Evolutionary conservation across 345 rosid genomes (phyloP).

Genomic region (Populus alba): DNA sequence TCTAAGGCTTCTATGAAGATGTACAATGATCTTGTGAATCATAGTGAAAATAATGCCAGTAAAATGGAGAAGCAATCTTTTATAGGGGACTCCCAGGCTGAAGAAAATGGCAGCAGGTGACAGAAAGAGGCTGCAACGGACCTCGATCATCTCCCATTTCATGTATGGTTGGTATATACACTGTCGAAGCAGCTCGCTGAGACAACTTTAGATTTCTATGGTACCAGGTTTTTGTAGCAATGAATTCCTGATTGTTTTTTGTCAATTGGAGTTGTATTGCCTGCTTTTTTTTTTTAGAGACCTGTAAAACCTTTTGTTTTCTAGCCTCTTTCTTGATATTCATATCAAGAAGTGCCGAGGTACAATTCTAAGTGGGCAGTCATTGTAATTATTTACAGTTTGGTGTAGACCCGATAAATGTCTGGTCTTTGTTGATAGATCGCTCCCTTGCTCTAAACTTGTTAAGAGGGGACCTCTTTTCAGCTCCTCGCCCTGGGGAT

Average conservation of each 20-base stretch:
- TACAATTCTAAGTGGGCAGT: conserved; percentile 3
- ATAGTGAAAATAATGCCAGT: conserved; percentile 28
- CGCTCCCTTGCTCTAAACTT: neutral
- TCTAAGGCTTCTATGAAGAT: conserved; percentile 49
- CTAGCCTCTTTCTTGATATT: neutral
- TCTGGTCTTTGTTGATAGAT: neutral
- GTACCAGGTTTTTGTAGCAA: conserved; percentile 9
- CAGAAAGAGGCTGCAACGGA: neutral
- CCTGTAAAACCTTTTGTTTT: conserved; percentile 5
- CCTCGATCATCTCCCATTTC: neutral
- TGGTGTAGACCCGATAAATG: conserved; percentile 8
- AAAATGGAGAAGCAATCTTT: conserved; percentile 29
- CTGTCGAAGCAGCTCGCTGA: conserved; percentile 61
- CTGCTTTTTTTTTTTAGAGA: conserved; percentile 15
- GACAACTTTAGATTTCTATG: conserved; percentile 26
- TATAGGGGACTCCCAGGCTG: conserved; percentile 30
- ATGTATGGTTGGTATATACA: conserved; percentile 30
- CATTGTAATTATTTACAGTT: conserved; percentile 2
- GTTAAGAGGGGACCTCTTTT: neutral
- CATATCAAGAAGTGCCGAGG: conserved; percentile 4
- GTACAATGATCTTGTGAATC: conserved; percentile 45
- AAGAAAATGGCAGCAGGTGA: conserved; percentile 39
- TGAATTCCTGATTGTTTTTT: conserved; percentile 20
- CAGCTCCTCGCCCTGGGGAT: neutral
- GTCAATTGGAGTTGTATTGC: conserved; percentile 14